These are phyloP conservation scores for Ceratocystis lukuohia DNA, from an alignment of 2,329 filamentous ascomycete species.

Conservation along the genomic window DNA sequence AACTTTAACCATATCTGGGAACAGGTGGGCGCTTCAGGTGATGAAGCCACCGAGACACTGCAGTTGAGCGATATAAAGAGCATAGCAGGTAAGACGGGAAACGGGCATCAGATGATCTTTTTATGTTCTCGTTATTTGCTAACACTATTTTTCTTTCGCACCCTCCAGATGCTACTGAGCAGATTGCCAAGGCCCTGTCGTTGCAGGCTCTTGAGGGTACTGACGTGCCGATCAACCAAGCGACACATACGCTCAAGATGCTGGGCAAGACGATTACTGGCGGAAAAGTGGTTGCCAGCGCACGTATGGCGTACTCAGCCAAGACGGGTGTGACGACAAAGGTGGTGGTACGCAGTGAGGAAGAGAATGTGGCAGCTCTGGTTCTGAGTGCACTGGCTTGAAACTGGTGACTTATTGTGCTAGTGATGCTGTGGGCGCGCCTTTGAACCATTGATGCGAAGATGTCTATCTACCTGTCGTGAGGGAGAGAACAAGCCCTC, in stretches of 20 bases:
- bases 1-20: constrained; percentile 96
- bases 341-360: constrained; percentile 82
- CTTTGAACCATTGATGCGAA: no score
- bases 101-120: neutral
- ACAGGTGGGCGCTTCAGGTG: constrained; percentile 74
- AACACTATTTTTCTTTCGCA: constrained; percentile 20
- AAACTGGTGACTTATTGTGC: constrained; percentile 22
- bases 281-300: constrained; percentile 71
- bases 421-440: no score
- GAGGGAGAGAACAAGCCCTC: no score
- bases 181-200: constrained; percentile 72
- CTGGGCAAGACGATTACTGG: constrained; percentile 90
- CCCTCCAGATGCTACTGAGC: constrained; percentile 73
- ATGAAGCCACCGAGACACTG: constrained; percentile 82
- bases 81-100: constrained; percentile 59
- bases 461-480: no score
- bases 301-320: constrained; percentile 86
- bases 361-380: constrained; percentile 75
- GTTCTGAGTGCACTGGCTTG: constrained; percentile 76
- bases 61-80: constrained; percentile 80
- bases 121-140: constrained; percentile 18
- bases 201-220: constrained; percentile 90
- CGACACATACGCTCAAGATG: constrained; percentile 86
- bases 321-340: constrained; percentile 94
- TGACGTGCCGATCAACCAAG: constrained; percentile 75